A percentile compares a stretch with the other conserved stretches of the same genome.
phyloP scores from a whole-genome alignment of 495 filamentous ascomycete genomes.

The Daldinia vernicosa region DNA sequence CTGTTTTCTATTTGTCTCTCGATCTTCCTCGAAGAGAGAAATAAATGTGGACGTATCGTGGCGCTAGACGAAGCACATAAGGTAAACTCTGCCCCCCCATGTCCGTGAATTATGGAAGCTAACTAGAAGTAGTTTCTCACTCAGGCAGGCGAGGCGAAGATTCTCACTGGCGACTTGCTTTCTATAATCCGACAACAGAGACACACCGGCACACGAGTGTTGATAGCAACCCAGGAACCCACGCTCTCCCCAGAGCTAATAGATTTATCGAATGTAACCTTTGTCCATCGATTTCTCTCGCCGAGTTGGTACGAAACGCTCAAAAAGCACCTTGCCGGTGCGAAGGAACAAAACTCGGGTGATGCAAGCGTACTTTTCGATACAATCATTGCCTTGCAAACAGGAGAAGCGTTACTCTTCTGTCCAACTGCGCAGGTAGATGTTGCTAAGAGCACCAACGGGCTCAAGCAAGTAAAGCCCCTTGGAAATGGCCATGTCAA shows the following conservation, averaged over 20 bases:
- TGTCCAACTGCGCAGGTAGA: not conserved
- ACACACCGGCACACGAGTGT: constrained; percentile 61
- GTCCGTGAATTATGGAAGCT: not conserved
- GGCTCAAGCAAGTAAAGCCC: not conserved
- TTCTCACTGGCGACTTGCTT: constrained; percentile 64
- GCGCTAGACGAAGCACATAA: constrained; percentile 50
- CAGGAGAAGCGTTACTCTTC: not conserved
- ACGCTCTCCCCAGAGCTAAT: constrained; percentile 65
- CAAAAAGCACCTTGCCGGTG: constrained; percentile 52
- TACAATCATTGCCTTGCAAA: not conserved
- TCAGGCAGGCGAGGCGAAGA: not conserved
- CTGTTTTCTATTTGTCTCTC: constrained; percentile 66
- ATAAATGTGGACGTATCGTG: constrained; percentile 56
- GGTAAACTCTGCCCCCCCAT: constrained; percentile 40
- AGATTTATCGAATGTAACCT: constrained; percentile 64
- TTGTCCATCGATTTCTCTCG: constrained; percentile 68
- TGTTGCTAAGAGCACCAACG: not conserved
- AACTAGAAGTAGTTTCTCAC: not conserved
- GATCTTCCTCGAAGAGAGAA: constrained; percentile 57
- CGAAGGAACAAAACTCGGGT: not conserved
- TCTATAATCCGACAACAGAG: constrained; percentile 66
- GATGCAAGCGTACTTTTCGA: not conserved
- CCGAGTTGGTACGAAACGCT: constrained; percentile 64
- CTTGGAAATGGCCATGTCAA: not conserved
- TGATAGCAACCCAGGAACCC: constrained; percentile 72